These are phyloP conservation scores for Vitis vinifera DNA, from an alignment of 164 flowering plant species.

Conservation along the genomic window DNA sequence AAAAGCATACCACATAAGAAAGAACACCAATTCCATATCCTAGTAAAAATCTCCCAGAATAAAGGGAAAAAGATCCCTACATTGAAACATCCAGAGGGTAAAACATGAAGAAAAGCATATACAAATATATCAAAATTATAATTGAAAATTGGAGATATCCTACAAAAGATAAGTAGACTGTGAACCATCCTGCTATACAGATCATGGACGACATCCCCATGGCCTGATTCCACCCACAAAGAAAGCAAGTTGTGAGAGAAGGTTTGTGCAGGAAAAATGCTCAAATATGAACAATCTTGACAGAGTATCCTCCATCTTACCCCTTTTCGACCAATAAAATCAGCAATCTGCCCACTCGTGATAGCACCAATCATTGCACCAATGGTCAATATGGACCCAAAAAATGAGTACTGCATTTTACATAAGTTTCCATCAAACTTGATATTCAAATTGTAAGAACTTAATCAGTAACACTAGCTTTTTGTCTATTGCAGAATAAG, in stretches of 20 bases:
- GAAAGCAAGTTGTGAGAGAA: not conserved
- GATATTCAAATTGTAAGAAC: too few species aligned
- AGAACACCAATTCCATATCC: constrained; percentile 79
- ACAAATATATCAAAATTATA: not conserved
- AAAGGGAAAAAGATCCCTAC: constrained; percentile 57
- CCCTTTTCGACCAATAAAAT: constrained; percentile 66
- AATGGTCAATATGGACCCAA: constrained; percentile 69
- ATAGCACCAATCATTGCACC: constrained; percentile 77
- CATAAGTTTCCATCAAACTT: too few species aligned
- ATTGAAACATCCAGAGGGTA: not conserved
- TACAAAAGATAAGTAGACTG: constrained; percentile 65
- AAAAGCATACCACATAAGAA: constrained; percentile 65
- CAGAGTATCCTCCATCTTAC: constrained; percentile 14
- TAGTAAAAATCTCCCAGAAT: constrained; percentile 60
- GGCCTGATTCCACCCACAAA: constrained; percentile 44
- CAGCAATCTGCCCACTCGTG: constrained; percentile 57
- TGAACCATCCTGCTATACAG: constrained; percentile 82
- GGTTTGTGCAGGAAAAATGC: too few species aligned
- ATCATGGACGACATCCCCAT: constrained; percentile 68
- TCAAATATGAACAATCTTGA: not conserved
- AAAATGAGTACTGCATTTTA: constrained; percentile 45
- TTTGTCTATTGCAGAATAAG: too few species aligned
- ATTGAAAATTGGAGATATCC: not conserved
- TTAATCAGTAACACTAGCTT: too few species aligned
- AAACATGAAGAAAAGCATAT: not conserved